Conservation (phyloP, 108 stramenopile species). For the Cyclotella sp. region DNA sequence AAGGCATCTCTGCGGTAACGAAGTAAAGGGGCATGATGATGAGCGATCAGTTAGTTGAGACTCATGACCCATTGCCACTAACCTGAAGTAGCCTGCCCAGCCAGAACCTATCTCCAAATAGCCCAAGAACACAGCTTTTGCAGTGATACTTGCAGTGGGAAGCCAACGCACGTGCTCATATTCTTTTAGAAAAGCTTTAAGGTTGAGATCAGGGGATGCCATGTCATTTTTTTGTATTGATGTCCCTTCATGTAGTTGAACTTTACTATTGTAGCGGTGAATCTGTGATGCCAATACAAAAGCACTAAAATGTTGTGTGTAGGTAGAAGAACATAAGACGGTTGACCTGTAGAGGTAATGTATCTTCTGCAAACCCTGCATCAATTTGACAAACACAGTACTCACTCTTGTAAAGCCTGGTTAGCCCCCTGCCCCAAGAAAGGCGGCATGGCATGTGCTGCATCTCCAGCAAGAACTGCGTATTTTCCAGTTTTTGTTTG, state of each 20-base stretch:
- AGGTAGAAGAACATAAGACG: background rate
- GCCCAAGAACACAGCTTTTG: conserved; percentile 71
- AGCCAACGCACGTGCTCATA: conserved; percentile 75
- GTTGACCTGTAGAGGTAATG: background rate
- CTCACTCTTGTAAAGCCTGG: conserved; percentile 94
- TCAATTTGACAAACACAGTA: conserved; percentile 19
- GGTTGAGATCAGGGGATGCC: conserved; percentile 9
- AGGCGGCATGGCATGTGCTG: conserved; percentile 96
- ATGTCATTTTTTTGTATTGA: conserved; percentile 19
- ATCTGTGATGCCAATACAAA: conserved; percentile 63
- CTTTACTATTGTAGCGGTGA: conserved; percentile 54
- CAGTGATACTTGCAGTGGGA: conserved; percentile 78
- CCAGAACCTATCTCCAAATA: conserved; percentile 80
- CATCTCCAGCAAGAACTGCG: conserved; percentile 84
- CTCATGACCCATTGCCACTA: background rate
- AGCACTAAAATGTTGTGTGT: conserved; percentile 6
- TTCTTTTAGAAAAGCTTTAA: conserved; percentile 58
- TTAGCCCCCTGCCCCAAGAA: conserved; percentile 97
- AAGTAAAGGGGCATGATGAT: background rate
- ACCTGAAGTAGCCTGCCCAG: conserved; percentile 60
- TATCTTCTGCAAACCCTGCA: background rate
- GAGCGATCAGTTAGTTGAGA: background rate
- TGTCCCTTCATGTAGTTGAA: background rate
- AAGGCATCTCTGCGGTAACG: conserved; percentile 63
- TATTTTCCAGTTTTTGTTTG: conserved; percentile 28